Conservation (phyloP, 129 eudicot species). For the Daucus carota region DNA sequence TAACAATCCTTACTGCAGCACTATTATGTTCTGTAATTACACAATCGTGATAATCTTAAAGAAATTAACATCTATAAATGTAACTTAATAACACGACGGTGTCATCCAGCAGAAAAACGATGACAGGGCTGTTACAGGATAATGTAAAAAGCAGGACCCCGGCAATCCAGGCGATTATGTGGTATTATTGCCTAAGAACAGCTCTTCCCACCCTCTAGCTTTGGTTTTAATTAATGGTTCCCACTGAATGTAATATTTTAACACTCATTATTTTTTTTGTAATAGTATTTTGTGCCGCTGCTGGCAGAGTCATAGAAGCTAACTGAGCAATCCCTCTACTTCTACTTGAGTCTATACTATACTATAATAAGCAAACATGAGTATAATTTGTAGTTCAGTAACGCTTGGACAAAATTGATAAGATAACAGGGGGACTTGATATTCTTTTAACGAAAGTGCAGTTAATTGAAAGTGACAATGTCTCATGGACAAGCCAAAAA, state of each 20-base stretch:
- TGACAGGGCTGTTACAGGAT: background rate
- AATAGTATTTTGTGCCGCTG: too few relatives aligned
- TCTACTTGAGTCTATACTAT: background rate
- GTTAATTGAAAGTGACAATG: background rate
- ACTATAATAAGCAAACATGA: too few relatives aligned
- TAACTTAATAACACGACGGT: too few relatives aligned
- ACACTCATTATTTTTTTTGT: background rate
- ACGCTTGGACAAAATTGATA: background rate
- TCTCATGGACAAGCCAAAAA: background rate
- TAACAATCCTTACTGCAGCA: too few relatives aligned
- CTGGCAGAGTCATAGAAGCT: background rate
- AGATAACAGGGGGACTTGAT: background rate
- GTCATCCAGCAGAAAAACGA: background rate
- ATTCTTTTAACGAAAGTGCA: background rate
- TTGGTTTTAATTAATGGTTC: background rate
- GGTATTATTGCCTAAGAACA: background rate
- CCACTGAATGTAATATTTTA: background rate
- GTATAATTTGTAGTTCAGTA: too few relatives aligned
- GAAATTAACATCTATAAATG: too few relatives aligned
- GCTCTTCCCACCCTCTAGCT: background rate
- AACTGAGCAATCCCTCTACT: background rate
- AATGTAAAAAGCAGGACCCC: slow-evolving; percentile 5
- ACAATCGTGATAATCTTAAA: too few relatives aligned
- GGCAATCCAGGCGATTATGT: background rate
- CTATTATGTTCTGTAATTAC: too few relatives aligned